These are phyloP conservation scores for Betula pendula DNA, from an alignment of 306 rosid genomes.

Conservation along the genomic window DNA sequence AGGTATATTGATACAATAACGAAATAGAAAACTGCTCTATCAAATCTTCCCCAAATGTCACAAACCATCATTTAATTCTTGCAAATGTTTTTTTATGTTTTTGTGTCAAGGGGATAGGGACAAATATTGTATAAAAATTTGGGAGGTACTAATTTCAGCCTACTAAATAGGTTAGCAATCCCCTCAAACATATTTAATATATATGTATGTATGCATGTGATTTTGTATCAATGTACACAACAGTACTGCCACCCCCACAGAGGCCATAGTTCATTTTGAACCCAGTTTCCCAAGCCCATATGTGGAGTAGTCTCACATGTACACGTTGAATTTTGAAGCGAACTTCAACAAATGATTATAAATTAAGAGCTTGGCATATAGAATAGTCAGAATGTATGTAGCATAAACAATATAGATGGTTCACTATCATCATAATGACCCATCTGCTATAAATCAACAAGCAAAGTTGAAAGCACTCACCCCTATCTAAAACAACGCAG, in stretches of 20 bases:
- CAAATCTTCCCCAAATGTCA: neutral
- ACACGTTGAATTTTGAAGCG: neutral
- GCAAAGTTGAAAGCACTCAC: conserved; percentile 53
- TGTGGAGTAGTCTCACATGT: neutral
- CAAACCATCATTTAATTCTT: neutral
- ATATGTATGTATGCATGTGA: too few species aligned
- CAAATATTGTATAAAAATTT: too few species aligned
- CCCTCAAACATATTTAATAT: too few species aligned
- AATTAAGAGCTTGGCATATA: conserved; percentile 15
- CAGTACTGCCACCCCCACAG: too few species aligned
- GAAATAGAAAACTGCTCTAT: too few species aligned
- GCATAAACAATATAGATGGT: conserved; percentile 12
- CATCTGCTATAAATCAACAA: conserved; percentile 11
- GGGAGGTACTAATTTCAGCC: too few species aligned
- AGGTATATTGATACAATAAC: neutral
- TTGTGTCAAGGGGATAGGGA: neutral
- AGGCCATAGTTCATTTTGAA: too few species aligned
- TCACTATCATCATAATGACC: conserved; percentile 1
- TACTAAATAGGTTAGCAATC: too few species aligned
- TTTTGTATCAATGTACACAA: too few species aligned
- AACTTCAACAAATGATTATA: neutral
- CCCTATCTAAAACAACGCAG: conserved; percentile 80
- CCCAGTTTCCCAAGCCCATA: neutral
- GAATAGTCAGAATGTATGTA: conserved; percentile 4
- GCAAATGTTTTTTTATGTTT: neutral